phyloP scores from a whole-genome alignment of 2,329 filamentous ascomycete species.

The Trichoderma aggressivum region DNA sequence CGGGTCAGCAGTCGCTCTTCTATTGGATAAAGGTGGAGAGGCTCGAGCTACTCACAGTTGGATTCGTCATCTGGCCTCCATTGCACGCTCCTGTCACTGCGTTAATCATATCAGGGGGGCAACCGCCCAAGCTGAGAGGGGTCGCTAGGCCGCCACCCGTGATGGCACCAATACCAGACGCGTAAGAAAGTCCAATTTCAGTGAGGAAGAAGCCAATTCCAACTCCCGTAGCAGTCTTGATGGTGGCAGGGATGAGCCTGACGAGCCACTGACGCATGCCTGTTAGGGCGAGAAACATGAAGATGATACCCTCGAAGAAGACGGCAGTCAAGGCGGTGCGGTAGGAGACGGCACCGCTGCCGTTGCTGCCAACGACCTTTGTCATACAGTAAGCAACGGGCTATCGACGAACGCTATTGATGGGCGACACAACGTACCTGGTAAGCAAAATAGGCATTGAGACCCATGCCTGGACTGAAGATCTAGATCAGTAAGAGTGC shows the following conservation, averaged over 20 bases:
- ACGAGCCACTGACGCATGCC: slow-evolving; percentile 73
- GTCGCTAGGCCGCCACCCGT: slow-evolving; percentile 64
- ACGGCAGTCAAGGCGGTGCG: slow-evolving; percentile 60
- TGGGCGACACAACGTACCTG: slow-evolving; percentile 36
- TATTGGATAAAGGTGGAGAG: background rate
- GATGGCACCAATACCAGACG: slow-evolving; percentile 77
- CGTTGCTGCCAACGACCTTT: slow-evolving; percentile 57
- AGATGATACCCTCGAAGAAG: slow-evolving; percentile 63
- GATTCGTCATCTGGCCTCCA: slow-evolving; percentile 69
- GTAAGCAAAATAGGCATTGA: slow-evolving; percentile 66
- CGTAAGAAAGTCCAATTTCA: slow-evolving; percentile 68
- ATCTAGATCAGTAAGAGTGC: background rate
- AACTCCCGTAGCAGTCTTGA: slow-evolving; percentile 64
- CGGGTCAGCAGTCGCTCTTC: slow-evolving; percentile 7
- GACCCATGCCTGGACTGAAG: slow-evolving; percentile 60
- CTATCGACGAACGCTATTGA: background rate
- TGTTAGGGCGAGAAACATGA: slow-evolving; percentile 61
- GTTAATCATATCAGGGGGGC: slow-evolving; percentile 54
- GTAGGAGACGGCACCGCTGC: slow-evolving; percentile 55
- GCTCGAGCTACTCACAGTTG: slow-evolving; percentile 50
- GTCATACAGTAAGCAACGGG: background rate
- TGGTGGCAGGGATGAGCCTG: slow-evolving; percentile 59
- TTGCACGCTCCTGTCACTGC: slow-evolving; percentile 47
- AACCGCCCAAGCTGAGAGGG: slow-evolving; percentile 75
- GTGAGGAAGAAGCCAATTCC: slow-evolving; percentile 64